These are phyloP conservation scores for Aechmea fasciata DNA, from an alignment of 176 grass and related monocot genomes.

Conservation along the genomic window DNA sequence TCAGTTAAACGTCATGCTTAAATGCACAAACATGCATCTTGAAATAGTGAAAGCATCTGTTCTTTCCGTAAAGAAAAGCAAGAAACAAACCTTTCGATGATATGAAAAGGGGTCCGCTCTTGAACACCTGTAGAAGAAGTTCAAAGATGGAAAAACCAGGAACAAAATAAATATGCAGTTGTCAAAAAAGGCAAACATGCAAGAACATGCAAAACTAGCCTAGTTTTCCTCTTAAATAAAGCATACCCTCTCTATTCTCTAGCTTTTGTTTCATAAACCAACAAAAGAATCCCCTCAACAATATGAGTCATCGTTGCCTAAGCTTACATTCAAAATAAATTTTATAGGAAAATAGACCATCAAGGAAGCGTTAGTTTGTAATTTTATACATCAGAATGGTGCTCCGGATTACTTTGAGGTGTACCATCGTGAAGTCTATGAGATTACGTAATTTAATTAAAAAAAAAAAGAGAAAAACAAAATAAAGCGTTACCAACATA, in stretches of 20 bases:
- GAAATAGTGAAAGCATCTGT: no score
- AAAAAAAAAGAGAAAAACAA: no score
- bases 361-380: background rate
- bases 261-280: background rate
- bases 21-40: background rate
- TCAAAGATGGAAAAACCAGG: conserved; percentile 20
- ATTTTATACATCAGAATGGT: no score
- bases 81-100: conserved; percentile 83
- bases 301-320: background rate
- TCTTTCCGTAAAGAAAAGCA: no score
- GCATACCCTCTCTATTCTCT: background rate
- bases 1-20: no score
- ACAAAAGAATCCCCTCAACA: background rate
- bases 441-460: no score
- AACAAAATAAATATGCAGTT: background rate
- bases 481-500: no score
- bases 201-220: conserved; percentile 2
- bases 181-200: background rate
- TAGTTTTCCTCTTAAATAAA: background rate
- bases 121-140: conserved; percentile 62
- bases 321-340: background rate
- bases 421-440: no score
- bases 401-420: no score
- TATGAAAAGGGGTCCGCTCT: conserved; percentile 96
- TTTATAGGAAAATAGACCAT: background rate